A percentile compares a stretch with the other conserved stretches of the same genome.
phyloP scores from a whole-genome alignment of 768 basidiomycete species.

The Collybia sordida region DNA sequence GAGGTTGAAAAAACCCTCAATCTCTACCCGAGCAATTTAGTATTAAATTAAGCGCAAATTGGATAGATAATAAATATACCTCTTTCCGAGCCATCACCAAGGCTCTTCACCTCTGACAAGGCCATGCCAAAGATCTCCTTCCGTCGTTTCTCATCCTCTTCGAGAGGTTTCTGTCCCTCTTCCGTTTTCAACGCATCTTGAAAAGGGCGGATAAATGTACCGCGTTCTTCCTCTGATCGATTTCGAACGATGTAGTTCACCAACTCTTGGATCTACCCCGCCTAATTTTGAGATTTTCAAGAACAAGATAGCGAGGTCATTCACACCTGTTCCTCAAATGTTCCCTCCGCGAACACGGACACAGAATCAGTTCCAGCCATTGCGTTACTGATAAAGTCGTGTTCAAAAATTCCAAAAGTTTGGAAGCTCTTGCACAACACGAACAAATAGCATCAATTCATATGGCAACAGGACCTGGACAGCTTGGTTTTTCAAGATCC shows the following conservation, averaged over 20 bases:
- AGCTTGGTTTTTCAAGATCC: too few species aligned
- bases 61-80: constrained; percentile 41
- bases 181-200: constrained; percentile 53
- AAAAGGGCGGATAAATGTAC: constrained; percentile 63
- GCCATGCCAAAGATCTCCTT: constrained; percentile 59
- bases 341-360: constrained; percentile 85
- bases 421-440: constrained; percentile 33
- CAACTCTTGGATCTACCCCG: constrained; percentile 68
- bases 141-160: constrained; percentile 52
- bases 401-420: constrained; percentile 30
- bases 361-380: constrained; percentile 77
- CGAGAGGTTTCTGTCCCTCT: constrained; percentile 51
- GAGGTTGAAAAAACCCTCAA: constrained; percentile 88
- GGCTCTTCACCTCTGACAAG: constrained; percentile 57
- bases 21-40: constrained; percentile 43
- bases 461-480: background rate
- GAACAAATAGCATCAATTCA: constrained; percentile 23
- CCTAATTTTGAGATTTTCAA: background rate
- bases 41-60: constrained; percentile 1
- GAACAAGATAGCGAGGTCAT: background rate
- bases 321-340: constrained; percentile 81
- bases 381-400: constrained; percentile 26
- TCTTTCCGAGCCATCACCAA: constrained; percentile 79
- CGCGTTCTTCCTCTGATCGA: constrained; percentile 67
- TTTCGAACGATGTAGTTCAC: constrained; percentile 71